A percentile compares a stretch with the other conserved stretches of the same genome.
Conservation (phyloP, 2,329 filamentous ascomycete genomes). For the Trichoderma atroviride region DNA sequence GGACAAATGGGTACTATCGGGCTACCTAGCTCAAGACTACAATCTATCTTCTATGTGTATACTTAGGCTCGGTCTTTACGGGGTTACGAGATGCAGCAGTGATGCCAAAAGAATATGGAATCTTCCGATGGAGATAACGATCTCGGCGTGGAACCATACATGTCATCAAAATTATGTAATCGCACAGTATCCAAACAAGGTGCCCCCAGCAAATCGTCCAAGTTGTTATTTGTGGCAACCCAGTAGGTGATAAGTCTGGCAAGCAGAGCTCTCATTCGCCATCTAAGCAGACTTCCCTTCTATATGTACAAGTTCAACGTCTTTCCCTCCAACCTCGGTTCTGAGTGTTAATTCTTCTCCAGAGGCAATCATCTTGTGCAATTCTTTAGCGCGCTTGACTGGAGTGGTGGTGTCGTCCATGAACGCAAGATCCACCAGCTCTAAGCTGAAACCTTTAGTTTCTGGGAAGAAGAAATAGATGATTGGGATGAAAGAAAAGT, state of each 20-base stretch:
- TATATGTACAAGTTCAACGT: conserved; percentile 1
- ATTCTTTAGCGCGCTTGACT: conserved; percentile 19
- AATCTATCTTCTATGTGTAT: too few relatives aligned
- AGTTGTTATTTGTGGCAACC: background rate
- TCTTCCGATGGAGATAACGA: background rate
- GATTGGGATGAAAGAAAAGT: conserved; percentile 35
- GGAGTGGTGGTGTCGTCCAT: conserved; percentile 21
- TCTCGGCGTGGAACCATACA: background rate
- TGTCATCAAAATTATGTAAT: background rate
- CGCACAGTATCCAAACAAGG: background rate
- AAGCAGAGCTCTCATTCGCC: background rate
- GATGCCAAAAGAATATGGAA: background rate
- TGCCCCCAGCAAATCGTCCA: background rate
- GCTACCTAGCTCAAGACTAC: background rate
- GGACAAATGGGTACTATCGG: background rate
- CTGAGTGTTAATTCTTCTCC: conserved; percentile 11
- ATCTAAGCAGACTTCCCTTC: background rate
- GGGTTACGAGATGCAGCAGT: background rate
- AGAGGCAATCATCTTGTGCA: conserved; percentile 16
- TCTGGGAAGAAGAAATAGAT: conserved; percentile 39
- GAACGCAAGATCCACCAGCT: conserved; percentile 45
- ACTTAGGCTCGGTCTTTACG: background rate
- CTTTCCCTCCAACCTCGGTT: background rate
- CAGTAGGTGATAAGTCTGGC: background rate
- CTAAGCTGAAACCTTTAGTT: conserved; percentile 43